Percentiles rank a stretch among this genome's conserved stretches.
phyloP scores from a whole-genome alignment of 495 filamentous ascomycete genomes.

The Aspergillus nidulans region DNA sequence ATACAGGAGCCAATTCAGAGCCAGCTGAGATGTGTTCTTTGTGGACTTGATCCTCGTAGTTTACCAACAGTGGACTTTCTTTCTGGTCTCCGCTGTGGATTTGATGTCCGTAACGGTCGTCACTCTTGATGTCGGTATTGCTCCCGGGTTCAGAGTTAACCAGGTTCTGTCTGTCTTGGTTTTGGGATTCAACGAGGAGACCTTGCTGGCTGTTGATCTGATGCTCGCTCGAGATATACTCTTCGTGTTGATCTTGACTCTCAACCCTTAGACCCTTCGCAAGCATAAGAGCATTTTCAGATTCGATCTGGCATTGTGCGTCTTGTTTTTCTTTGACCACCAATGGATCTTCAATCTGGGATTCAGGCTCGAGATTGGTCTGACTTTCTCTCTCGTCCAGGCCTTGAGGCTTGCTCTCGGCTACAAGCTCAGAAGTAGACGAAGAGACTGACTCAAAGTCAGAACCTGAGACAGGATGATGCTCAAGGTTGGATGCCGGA shows the following conservation, averaged over 20 bases:
- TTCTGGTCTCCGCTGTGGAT: too few species aligned
- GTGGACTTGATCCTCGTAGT: background rate
- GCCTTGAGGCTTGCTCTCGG: too few species aligned
- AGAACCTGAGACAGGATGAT: background rate
- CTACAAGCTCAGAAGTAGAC: too few species aligned
- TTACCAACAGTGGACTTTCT: background rate
- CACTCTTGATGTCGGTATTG: too few species aligned
- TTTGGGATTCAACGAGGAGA: background rate
- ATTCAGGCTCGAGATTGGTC: too few species aligned
- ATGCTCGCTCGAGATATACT: background rate
- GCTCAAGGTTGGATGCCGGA: background rate
- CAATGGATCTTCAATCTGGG: background rate
- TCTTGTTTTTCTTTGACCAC: background rate
- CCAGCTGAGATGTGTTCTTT: background rate
- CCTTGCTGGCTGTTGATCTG: background rate
- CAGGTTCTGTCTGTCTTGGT: background rate
- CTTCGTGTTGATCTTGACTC: background rate
- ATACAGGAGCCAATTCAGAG: background rate
- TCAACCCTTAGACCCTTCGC: background rate
- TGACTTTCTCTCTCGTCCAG: too few species aligned
- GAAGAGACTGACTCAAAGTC: background rate
- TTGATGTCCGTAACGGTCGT: too few species aligned
- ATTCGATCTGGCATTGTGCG: background rate
- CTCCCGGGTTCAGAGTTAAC: too few species aligned
- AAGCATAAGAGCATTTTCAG: too few species aligned